Conservation (phyloP, 495 filamentous ascomycete species). For the Penicillium flavigenum region DNA sequence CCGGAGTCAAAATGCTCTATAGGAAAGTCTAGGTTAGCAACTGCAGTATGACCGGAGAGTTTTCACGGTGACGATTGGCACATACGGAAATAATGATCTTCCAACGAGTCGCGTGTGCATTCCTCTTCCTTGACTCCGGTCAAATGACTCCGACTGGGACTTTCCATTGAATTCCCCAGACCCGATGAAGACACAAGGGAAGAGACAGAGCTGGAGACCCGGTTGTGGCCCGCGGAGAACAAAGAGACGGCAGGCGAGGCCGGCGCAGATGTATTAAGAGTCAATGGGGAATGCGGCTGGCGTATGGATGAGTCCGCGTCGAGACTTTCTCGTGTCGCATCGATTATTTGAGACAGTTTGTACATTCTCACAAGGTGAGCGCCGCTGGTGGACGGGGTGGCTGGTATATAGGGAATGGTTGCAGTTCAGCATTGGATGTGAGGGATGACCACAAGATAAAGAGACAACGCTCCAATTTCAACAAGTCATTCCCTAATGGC, state of each 20-base stretch:
- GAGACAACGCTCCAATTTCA: constrained; percentile 16
- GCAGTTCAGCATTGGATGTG: constrained; percentile 23
- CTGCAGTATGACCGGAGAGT: constrained; percentile 11
- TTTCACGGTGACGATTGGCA: constrained; percentile 19
- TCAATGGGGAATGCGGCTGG: constrained; percentile 33
- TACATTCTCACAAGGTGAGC: constrained; percentile 21
- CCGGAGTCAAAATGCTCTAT: constrained; percentile 43
- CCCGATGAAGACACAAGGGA: constrained; percentile 56
- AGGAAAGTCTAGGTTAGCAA: constrained; percentile 8
- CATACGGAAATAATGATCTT: constrained; percentile 50
- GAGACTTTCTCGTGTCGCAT: constrained; percentile 23
- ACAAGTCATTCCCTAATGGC: constrained; percentile 13
- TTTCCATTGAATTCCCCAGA: constrained; percentile 52
- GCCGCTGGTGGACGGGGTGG: constrained; percentile 18
- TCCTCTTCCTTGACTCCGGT: constrained; percentile 56
- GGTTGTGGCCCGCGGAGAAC: constrained; percentile 44
- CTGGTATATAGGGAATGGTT: constrained; percentile 11
- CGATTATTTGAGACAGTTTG: constrained; percentile 23
- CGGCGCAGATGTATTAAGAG: constrained; percentile 42
- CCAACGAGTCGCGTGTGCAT: constrained; percentile 41
- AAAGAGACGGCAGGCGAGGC: constrained; percentile 45
- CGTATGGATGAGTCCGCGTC: constrained; percentile 25
- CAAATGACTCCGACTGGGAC: constrained; percentile 46
- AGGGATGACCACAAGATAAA: constrained; percentile 5
- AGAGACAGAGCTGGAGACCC: constrained; percentile 58